Percentiles rank a stretch among this genome's conserved stretches.
Conservation (phyloP, 495 filamentous ascomycete species). For the Aspergillus bridgeri region DNA sequence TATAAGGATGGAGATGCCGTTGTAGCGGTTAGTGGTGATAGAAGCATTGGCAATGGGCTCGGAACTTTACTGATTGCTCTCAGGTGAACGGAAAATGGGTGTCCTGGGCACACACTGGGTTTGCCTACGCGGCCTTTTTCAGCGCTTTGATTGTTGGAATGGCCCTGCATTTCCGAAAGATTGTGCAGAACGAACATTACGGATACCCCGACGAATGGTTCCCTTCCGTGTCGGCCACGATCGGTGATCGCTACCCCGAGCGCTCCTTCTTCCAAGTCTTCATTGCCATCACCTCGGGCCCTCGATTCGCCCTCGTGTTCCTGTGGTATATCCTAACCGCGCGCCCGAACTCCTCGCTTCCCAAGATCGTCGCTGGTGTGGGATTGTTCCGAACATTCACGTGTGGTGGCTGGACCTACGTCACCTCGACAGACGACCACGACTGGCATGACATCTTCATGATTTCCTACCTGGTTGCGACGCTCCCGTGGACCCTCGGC, state of each 20-base stretch:
- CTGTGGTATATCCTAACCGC: conserved; percentile 90
- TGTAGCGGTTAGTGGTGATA: conserved; percentile 53
- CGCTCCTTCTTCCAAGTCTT: conserved; percentile 95
- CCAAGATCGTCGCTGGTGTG: conserved; percentile 75
- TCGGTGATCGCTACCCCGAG: conserved; percentile 96
- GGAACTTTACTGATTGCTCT: conserved; percentile 3
- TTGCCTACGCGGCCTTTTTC: conserved; percentile 87
- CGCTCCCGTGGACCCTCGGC: conserved; percentile 91
- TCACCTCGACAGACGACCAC: conserved; percentile 97
- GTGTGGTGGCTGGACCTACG: conserved; percentile 98
- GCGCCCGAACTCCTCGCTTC: conserved; percentile 65
- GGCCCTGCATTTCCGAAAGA: conserved; percentile 89
- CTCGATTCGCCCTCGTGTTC: conserved; percentile 86
- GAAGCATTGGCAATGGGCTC: conserved; percentile 7
- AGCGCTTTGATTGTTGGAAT: conserved; percentile 84
- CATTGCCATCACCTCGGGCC: conserved; percentile 93
- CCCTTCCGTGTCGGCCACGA: conserved; percentile 96
- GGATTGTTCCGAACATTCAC: conserved; percentile 88
- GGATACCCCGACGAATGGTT: conserved; percentile 99
- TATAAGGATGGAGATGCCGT: conserved; percentile 88
- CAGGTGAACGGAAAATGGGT: conserved; percentile 90
- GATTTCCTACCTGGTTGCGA: conserved; percentile 95
- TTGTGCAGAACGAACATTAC: conserved; percentile 96
- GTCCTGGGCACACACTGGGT: conserved; percentile 77
- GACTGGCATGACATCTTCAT: conserved; percentile 99